Evolutionary conservation across 352 stramenopile species (phyloP).

Genomic region (Phytophthora pseudosyringae): DNA sequence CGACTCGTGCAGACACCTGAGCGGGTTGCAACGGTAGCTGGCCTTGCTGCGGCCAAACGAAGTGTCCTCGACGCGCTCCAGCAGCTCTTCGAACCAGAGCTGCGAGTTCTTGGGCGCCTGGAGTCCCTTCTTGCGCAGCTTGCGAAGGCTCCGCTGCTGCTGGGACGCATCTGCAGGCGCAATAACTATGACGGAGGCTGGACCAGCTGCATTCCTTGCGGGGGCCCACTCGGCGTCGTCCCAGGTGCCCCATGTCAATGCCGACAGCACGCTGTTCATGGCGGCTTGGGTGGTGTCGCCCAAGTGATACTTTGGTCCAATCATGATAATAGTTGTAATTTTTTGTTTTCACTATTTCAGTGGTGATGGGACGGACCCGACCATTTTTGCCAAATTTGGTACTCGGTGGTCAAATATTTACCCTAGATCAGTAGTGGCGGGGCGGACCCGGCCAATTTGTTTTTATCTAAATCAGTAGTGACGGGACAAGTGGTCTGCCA

Average conservation of each 20-base stretch:
- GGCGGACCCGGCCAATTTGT: no score
- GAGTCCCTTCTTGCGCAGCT: constrained; percentile 57
- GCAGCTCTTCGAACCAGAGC: constrained; percentile 79
- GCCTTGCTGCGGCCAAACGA: constrained; percentile 39
- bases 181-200: neutral
- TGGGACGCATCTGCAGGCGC: neutral
- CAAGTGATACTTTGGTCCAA: neutral
- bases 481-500: no score
- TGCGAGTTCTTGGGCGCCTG: constrained; percentile 53
- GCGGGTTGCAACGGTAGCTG: constrained; percentile 68
- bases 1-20: constrained; percentile 47
- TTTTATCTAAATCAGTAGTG: no score
- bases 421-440: no score
- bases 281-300: neutral
- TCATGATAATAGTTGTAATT: neutral
- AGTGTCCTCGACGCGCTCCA: constrained; percentile 57
- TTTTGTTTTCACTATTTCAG: neutral
- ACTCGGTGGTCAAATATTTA: no score
- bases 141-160: constrained; percentile 50
- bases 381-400: no score
- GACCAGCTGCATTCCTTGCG: neutral
- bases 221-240: constrained; percentile 45
- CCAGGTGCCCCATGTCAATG: constrained; percentile 81
- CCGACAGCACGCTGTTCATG: constrained; percentile 80
- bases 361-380: no score